A percentile compares a stretch with the other conserved stretches of the same genome.
phyloP scores from a whole-genome alignment of 768 basidiomycete genomes.

The Russula sp. region DNA sequence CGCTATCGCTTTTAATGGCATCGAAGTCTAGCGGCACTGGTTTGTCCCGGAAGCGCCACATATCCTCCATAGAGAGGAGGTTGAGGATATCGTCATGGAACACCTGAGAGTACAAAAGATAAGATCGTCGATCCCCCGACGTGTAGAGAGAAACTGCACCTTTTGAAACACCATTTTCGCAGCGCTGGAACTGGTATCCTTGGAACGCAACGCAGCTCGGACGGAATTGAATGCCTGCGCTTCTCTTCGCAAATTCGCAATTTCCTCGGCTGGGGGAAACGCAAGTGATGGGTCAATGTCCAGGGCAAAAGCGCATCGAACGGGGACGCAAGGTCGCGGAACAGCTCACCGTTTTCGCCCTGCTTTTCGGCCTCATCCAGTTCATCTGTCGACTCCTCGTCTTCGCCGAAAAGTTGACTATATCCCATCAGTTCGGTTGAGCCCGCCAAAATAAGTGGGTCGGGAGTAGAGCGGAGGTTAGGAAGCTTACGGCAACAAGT shows the following conservation, averaged over 20 bases:
- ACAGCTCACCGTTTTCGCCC: constrained; percentile 78
- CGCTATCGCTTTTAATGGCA: constrained; percentile 56
- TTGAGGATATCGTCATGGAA: constrained; percentile 85
- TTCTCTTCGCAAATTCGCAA: constrained; percentile 83
- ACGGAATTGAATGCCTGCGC: constrained; percentile 83
- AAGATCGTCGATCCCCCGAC: not conserved
- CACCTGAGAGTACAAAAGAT: constrained; percentile 43
- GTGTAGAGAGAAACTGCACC: constrained; percentile 34
- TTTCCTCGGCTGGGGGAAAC: constrained; percentile 64
- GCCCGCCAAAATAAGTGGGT: not conserved
- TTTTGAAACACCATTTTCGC: constrained; percentile 78
- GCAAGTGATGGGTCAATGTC: not conserved
- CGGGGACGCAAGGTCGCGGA: not conserved
- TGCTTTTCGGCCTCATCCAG: constrained; percentile 87
- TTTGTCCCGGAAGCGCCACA: constrained; percentile 90
- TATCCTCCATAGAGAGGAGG: constrained; percentile 87
- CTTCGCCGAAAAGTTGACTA: constrained; percentile 93
- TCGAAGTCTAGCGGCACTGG: constrained; percentile 81
- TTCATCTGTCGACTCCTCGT: constrained; percentile 74
- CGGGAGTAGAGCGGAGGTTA: not conserved
- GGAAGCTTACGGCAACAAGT: constrained; percentile 74
- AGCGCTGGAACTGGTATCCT: constrained; percentile 36
- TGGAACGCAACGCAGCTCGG: constrained; percentile 53
- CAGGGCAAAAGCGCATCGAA: not conserved
- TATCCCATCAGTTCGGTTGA: not conserved